Percentiles rank a stretch among this genome's conserved stretches.
Evolutionary conservation across 1,139 yeast genomes (phyloP).

Genomic region (Pichia sp.): DNA sequence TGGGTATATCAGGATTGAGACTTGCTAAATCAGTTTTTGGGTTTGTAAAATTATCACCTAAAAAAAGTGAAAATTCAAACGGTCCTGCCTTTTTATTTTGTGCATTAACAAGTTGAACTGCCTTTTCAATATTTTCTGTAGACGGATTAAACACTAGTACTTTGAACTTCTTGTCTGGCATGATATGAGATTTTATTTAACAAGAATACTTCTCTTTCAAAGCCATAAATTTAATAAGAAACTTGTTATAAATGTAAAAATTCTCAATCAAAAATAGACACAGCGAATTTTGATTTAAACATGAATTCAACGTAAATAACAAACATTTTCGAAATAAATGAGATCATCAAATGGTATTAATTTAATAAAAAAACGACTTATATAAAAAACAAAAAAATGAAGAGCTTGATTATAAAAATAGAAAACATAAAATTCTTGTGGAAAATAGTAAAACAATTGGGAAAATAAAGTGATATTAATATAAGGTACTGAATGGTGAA

Average conservation of each 20-base stretch:
- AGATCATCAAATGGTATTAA: too few species aligned
- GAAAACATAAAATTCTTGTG: neutral
- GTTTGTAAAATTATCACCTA: conserved; percentile 40
- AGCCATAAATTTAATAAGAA: too few species aligned
- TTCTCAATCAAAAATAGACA: too few species aligned
- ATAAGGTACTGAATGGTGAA: conserved; percentile 32
- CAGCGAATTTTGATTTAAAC: too few species aligned
- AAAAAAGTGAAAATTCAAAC: conserved; percentile 47
- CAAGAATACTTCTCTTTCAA: too few species aligned
- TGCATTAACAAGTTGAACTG: conserved; percentile 42
- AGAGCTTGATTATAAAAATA: neutral
- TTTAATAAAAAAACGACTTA: too few species aligned
- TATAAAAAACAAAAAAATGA: too few species aligned
- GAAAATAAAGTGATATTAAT: conserved; percentile 14
- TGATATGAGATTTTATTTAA: neutral
- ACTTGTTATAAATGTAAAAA: too few species aligned
- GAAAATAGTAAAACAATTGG: neutral
- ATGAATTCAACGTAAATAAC: too few species aligned
- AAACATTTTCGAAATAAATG: too few species aligned
- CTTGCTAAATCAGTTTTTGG: neutral
- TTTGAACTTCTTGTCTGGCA: conserved; percentile 4
- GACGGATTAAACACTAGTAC: conserved; percentile 45
- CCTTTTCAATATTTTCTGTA: conserved; percentile 34
- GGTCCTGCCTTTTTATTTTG: conserved; percentile 58
- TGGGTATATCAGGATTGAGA: conserved; percentile 16